These are phyloP conservation scores for Heliocybe sulcata DNA, from an alignment of 1,284 basidiomycete genomes.

Conservation along the genomic window DNA sequence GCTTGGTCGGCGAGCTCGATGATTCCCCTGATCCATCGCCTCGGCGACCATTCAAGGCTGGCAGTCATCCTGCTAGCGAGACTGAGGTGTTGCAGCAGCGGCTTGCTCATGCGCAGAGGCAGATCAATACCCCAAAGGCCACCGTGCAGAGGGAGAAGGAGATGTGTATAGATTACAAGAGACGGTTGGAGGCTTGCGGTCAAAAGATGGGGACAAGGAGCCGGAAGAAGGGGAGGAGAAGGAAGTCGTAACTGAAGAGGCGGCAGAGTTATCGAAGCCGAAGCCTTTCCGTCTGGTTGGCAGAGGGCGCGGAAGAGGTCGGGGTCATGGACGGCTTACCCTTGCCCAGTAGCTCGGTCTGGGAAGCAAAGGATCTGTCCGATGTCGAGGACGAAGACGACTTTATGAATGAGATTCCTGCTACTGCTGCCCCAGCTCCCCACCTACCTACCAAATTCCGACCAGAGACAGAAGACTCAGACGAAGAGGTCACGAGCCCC, in stretches of 20 bases:
- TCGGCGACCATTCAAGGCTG: constrained; percentile 48
- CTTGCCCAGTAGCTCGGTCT: constrained; percentile 58
- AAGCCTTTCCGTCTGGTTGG: constrained; percentile 29
- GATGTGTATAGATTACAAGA: constrained; percentile 56
- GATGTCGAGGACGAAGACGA: constrained; percentile 43
- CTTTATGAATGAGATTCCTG: constrained; percentile 16
- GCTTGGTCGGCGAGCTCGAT: constrained; percentile 38
- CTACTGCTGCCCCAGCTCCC: constrained; percentile 34
- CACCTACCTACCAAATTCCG: constrained; percentile 36
- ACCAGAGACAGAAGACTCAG: constrained; percentile 28
- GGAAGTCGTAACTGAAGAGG: constrained; percentile 23
- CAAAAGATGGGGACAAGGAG: constrained; percentile 16
- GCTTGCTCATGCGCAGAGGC: constrained; percentile 75
- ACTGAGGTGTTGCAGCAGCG: constrained; percentile 73
- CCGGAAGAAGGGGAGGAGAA: constrained; percentile 36
- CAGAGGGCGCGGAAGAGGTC: constrained; percentile 27
- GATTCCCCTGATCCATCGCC: constrained; percentile 65
- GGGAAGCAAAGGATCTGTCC: constrained; percentile 46
- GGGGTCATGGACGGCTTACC: constrained; percentile 44
- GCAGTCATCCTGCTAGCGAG: constrained; percentile 71
- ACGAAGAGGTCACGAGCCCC: constrained; percentile 28
- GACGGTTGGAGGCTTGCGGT: constrained; percentile 22
- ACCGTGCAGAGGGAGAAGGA: constrained; percentile 77
- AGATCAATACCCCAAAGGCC: constrained; percentile 73
- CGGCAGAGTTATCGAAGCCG: constrained; percentile 8